Base-by-base conservation (phyloP, 768 basidiomycete species). In the Tricholoma matsutake region DNA sequence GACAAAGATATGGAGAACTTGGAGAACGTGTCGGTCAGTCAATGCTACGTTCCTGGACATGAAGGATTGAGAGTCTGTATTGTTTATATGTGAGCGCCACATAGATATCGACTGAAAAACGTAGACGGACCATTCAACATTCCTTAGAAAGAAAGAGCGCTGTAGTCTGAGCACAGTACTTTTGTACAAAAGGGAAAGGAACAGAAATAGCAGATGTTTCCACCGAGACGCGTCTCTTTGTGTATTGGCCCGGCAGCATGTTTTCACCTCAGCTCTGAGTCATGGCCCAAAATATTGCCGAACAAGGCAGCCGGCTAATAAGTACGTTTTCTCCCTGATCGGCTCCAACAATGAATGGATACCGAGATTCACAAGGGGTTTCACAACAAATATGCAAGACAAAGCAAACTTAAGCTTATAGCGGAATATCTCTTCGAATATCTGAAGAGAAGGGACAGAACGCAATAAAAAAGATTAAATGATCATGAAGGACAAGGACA, bases 181-280 rank as follows among this genome's bases (percentile, higher is more conserved):
- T 37, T 39, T 59, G 11, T 6, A 60, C 61, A 65, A 60, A 64
- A n/a, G n/a, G n/a, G n/a, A n/a, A n/a, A n/a, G n/a, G n/a, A n/a
- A n/a, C n/a, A n/a, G n/a, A n/a, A n/a, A n/a, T n/a, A n/a, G n/a
- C n/a, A n/a, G n/a, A n/a, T n/a, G n/a, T n/a, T n/a, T n/a, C n/a
- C n/a, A n/a, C n/a, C n/a, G n/a, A n/a, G n/a, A n/a, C n/a, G n/a
- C n/a, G n/a, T n/a, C n/a, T n/a, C n/a, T n/a, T n/a, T n/a, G n/a
- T n/a, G n/a, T n/a, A n/a, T n/a, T n/a, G n/a, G n/a, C n/a, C n/a
- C n/a, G n/a, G n/a, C n/a, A n/a, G n/a, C n/a, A n/a, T n/a, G n/a
- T n/a, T n/a, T n/a, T n/a, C n/a, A n/a, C n/a, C n/a, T n/a, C n/a
- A n/a, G n/a, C n/a, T n/a, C n/a, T n/a, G n/a, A n/a, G n/a, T n/a